Evolutionary conservation across 2,329 filamentous ascomycete species (phyloP), one percentile per base, ranked within the genome.

Genomic region (Botryosphaeria dothidea): DNA sequence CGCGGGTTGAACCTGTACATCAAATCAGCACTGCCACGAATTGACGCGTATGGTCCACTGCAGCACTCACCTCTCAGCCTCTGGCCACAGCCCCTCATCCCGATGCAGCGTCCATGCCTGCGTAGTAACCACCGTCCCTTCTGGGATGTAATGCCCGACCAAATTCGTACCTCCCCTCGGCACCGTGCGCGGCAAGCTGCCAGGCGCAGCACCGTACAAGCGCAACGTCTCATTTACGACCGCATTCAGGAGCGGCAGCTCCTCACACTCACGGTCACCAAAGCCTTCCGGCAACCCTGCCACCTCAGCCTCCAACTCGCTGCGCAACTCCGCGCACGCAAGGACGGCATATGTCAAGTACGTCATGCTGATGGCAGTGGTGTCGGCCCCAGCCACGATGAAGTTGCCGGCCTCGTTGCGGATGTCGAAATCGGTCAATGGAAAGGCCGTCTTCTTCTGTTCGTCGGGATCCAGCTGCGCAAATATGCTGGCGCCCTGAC

Each of bases 71-170:
- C 21, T 43, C 31, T 46, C 57, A 8, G 60, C n/a, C n/a, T 62
- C 49, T 29, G 8, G 6, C 62, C 34, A 45, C 19, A 67, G 4
- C 13, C 48, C 21, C 9, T 25, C 25, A n/a, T 79, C 73, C 46
- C 77, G 73, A 64, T 80, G 78, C 56, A 78, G 67, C 6, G 73
- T 76, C 67, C 76, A 80, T 2, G 77, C 77, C 62, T 79, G 74
- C 1, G 77, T 79, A 52, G 70, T 72, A 41, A 80, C 77, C 0
- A 73, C 76, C 0, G 69, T 73, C 1, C 75, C 76, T 0, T 64
- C 67, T 2, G 78, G 76, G 17, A 80, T 68, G 57, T 70, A 73
- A 67, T 77, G 67, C n/a, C 75, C 75, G n/a, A 67, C 69, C 8
- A 80, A 66, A 1, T 56, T 70, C 9, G 68, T 69, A 7, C 78